Percentiles rank a stretch among this genome's conserved stretches.
phyloP scores from a whole-genome alignment of 108 stramenopile species.

The Pseudonitzschia multistriata region DNA sequence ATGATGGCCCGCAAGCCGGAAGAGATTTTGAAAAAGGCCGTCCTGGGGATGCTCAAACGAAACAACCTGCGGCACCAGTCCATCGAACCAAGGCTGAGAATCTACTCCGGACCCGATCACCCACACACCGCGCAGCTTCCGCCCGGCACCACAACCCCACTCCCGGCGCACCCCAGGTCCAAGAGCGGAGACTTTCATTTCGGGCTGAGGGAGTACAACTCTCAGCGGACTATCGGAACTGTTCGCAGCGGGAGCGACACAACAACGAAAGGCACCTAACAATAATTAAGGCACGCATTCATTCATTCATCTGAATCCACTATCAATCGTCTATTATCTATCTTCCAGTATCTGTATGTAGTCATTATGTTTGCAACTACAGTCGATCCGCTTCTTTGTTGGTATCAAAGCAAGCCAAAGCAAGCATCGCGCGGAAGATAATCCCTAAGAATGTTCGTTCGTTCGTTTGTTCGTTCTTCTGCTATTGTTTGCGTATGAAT shows the following conservation, averaged over 20 bases:
- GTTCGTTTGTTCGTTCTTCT: too few relatives aligned
- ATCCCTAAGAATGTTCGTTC: too few relatives aligned
- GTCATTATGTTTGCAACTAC: too few relatives aligned
- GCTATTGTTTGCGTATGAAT: too few relatives aligned
- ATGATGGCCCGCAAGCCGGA: slow-evolving; percentile 85
- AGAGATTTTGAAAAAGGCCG: slow-evolving; percentile 73
- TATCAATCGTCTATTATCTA: too few relatives aligned
- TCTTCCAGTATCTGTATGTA: too few relatives aligned
- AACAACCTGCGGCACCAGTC: slow-evolving; percentile 76
- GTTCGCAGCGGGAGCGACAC: not conserved
- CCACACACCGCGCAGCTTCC: slow-evolving; percentile 80
- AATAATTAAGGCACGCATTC: not conserved
- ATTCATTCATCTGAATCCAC: too few relatives aligned
- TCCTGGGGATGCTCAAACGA: slow-evolving; percentile 85
- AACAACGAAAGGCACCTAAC: not conserved
- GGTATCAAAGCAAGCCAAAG: too few relatives aligned
- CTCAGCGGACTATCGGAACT: slow-evolving; percentile 13
- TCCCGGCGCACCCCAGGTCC: slow-evolving; percentile 51
- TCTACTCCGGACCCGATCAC: slow-evolving; percentile 81
- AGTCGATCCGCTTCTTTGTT: too few relatives aligned
- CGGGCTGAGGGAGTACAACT: slow-evolving; percentile 50
- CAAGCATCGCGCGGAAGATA: too few relatives aligned
- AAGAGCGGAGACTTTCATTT: slow-evolving; percentile 62
- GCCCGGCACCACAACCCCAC: slow-evolving; percentile 23
- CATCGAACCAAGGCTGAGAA: slow-evolving; percentile 78